Conservation (phyloP, 2,329 filamentous ascomycete genomes). For the Cercospora berteroae region DNA sequence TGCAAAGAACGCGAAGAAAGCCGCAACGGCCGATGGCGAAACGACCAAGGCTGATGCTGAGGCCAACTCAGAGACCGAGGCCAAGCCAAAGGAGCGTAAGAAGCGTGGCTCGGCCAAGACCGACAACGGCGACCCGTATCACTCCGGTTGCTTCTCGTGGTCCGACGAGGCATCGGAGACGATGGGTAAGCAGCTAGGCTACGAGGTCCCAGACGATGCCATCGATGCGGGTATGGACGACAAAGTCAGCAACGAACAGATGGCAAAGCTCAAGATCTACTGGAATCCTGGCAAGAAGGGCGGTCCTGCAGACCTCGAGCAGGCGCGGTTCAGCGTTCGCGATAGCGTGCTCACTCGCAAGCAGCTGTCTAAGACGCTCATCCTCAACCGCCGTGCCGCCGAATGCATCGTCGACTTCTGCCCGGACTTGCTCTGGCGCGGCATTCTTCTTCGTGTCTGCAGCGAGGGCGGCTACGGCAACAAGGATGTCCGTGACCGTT, state of each 20-base stretch:
- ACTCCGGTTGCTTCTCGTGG: slow-evolving; percentile 35
- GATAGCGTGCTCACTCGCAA: slow-evolving; percentile 37
- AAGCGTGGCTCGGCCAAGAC: slow-evolving; percentile 21
- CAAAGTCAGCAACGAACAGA: slow-evolving; percentile 26
- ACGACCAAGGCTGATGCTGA: slow-evolving; percentile 14
- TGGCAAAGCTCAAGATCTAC: slow-evolving; percentile 33
- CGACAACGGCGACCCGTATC: slow-evolving; percentile 32
- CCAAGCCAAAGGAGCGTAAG: slow-evolving; percentile 27
- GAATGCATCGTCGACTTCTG: slow-evolving; percentile 41
- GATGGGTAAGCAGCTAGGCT: slow-evolving; percentile 19
- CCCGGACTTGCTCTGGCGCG: slow-evolving; percentile 38
- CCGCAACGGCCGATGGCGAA: not conserved
- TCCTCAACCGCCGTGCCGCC: slow-evolving; percentile 34
- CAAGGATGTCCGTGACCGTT: slow-evolving; percentile 37
- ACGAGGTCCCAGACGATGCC: slow-evolving; percentile 29
- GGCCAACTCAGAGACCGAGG: slow-evolving; percentile 18
- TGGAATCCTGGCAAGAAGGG: slow-evolving; percentile 39
- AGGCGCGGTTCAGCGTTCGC: slow-evolving; percentile 34
- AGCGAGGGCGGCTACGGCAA: slow-evolving; percentile 36
- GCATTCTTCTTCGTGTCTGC: slow-evolving; percentile 37
- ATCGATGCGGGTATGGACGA: slow-evolving; percentile 32
- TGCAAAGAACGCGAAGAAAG: slow-evolving; percentile 23
- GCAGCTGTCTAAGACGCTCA: slow-evolving; percentile 30
- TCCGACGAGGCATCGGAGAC: slow-evolving; percentile 23
- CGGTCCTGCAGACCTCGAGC: slow-evolving; percentile 32